Conservation (phyloP, 83 land plant species). For the Larix sibirica region DNA sequence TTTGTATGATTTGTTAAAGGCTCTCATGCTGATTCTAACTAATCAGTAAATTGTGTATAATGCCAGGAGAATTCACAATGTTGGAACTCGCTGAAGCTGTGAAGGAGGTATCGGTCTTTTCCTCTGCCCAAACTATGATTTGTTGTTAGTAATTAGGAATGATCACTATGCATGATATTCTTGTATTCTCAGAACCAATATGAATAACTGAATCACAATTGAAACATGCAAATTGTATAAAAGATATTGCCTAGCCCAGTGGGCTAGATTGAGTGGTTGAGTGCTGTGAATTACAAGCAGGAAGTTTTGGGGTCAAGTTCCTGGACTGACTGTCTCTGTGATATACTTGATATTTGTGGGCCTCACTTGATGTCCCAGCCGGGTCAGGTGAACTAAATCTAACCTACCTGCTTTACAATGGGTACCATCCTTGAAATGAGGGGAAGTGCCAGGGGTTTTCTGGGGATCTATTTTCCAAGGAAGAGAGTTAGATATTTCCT, state of each 20-base stretch:
- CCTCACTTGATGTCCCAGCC: no score
- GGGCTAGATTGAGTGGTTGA: no score
- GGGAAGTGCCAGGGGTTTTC: no score
- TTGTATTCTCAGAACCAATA: not conserved
- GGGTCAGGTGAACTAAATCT: no score
- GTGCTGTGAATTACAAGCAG: no score
- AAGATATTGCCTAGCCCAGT: not conserved
- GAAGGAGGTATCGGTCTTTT: conserved; percentile 58
- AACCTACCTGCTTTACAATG: no score
- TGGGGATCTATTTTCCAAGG: no score
- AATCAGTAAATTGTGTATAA: not conserved
- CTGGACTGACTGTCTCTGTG: no score
- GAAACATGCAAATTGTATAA: not conserved
- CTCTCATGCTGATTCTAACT: not conserved
- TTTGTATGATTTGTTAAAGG: not conserved
- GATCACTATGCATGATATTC: not conserved
- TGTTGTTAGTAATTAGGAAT: not conserved
- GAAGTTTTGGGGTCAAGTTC: no score
- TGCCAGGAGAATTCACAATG: conserved; percentile 95
- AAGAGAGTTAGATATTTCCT: no score
- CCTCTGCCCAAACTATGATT: not conserved
- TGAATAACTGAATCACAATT: not conserved
- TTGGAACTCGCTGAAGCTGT: conserved; percentile 95
- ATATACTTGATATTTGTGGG: no score
- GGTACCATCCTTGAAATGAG: no score